Base-by-base conservation (phyloP, 106 monocot genomes). In the Acorus calamus region DNA sequence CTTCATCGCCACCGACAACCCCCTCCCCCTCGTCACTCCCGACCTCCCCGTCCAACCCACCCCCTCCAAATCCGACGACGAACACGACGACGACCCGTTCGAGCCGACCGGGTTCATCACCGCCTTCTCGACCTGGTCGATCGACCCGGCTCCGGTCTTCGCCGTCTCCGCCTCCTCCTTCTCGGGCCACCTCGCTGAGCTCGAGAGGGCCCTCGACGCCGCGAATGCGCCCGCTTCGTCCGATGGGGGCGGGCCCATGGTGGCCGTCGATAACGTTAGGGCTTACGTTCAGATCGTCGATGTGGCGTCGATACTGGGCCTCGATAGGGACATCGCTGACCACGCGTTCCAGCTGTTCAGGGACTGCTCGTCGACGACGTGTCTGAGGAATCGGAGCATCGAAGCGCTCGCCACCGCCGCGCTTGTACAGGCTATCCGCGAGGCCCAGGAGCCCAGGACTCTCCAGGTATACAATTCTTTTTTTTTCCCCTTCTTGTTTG, bases 361-460 rank as follows among this genome's bases (percentile, higher is more conserved):
- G 57, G 98, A 92, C 47, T 98, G 98, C 66, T 83, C 77, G n/a
- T 92, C 88, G n/a, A 70, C 85, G 5, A 88, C 81, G 6, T 98
- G 98, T 59, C 62, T 98, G 62, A 76, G 98, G 70, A 98, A 92
- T 61, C 85, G 98, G 12, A 92, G 87, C 61, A 75, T 98, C 7
- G 98, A 98, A 71, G 98, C 88, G 2, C 85, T 98, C 12, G 98
- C 92, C 44, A 98, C 92, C 5, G 96, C 91, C n/a, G 91, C 96
- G 11, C 88, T 98, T 46, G 98, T 98, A 10, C 98, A 98, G 83
- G 98, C 98, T 42, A 98, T 98, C 44, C 78, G 92, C 4, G 85
- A 92, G 76, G 98, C 98, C 28, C 98, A 92, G 79, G 92, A 92
- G 66, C 92, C 92, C 9, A 69, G 98, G 49, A 98, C 98, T 11